A percentile compares a stretch with the other conserved stretches of the same genome.
Conservation (phyloP, 352 stramenopile species). For the Chrysophaeum taylorii region DNA sequence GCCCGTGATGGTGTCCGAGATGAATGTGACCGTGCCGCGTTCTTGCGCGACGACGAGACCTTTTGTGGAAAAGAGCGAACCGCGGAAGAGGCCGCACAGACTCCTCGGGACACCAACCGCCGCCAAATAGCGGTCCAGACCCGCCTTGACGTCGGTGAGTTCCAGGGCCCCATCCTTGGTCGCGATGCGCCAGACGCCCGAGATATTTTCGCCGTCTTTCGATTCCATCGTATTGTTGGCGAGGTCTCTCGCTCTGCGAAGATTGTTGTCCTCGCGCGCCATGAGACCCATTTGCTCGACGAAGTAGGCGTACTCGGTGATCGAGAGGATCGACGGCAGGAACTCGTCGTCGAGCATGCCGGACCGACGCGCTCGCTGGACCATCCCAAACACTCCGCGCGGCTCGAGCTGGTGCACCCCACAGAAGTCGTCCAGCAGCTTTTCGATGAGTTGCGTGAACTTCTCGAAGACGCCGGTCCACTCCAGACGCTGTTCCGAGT, state of each 20-base stretch:
- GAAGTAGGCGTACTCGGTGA: slow-evolving; percentile 5
- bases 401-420: background rate
- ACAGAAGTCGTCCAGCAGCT: slow-evolving; percentile 7
- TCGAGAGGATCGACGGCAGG: background rate
- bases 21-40: background rate
- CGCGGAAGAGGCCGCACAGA: background rate
- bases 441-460: background rate
- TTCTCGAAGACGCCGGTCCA: background rate
- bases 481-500: slow-evolving; percentile 3
- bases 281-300: slow-evolving; percentile 7
- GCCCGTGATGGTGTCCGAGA: slow-evolving; percentile 7
- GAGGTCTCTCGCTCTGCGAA: background rate
- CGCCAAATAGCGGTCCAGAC: background rate
- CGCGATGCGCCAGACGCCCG: background rate
- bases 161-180: background rate
- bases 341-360: slow-evolving; percentile 14
- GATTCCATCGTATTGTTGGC: background rate
- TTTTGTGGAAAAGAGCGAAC: background rate
- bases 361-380: background rate
- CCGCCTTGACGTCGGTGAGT: background rate
- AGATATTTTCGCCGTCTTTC: background rate
- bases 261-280: background rate
- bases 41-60: slow-evolving; percentile 7
- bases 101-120: background rate
- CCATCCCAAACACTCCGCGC: slow-evolving; percentile 1